phyloP scores from a whole-genome alignment of 352 stramenopile species.

The Halophytophthora polymorphica region DNA sequence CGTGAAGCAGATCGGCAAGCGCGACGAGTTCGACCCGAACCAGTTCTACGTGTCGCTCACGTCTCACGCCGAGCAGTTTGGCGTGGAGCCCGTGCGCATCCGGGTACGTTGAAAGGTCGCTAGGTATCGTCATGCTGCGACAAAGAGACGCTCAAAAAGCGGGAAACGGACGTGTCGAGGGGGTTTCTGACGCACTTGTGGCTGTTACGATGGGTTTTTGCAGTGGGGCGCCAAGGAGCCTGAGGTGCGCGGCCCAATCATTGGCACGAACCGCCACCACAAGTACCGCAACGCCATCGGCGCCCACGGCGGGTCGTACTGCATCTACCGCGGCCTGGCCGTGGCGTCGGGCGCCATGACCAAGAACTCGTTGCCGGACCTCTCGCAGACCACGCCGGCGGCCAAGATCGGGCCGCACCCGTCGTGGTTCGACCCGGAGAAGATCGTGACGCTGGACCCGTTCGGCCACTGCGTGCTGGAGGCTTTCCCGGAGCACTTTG shows the following conservation, averaged over 20 bases:
- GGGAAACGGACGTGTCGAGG: background rate
- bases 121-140: background rate
- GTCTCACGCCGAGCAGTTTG: slow-evolving; percentile 84
- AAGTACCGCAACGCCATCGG: slow-evolving; percentile 98
- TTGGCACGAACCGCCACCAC: slow-evolving; percentile 95
- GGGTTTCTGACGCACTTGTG: background rate
- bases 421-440: slow-evolving; percentile 95
- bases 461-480: slow-evolving; percentile 80
- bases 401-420: slow-evolving; percentile 96
- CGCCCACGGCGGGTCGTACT: slow-evolving; percentile 97
- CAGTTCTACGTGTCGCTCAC: slow-evolving; percentile 86
- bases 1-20: slow-evolving; percentile 79
- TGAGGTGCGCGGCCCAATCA: slow-evolving; percentile 90
- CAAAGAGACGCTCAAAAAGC: background rate
- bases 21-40: slow-evolving; percentile 86
- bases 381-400: slow-evolving; percentile 94
- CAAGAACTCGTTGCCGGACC: slow-evolving; percentile 61
- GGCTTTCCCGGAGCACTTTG: slow-evolving; percentile 91
- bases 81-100: slow-evolving; percentile 82
- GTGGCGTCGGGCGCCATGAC: slow-evolving; percentile 79
- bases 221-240: slow-evolving; percentile 92
- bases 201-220: slow-evolving; percentile 13
- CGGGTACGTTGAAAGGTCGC: slow-evolving; percentile 35
- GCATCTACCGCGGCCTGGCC: slow-evolving; percentile 97
- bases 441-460: slow-evolving; percentile 85